Evolutionary conservation across 225 moss, liverwort and hornwort genomes (phyloP), one percentile per base, ranked within the genome.

Genomic region (Polytrichum formosum): DNA sequence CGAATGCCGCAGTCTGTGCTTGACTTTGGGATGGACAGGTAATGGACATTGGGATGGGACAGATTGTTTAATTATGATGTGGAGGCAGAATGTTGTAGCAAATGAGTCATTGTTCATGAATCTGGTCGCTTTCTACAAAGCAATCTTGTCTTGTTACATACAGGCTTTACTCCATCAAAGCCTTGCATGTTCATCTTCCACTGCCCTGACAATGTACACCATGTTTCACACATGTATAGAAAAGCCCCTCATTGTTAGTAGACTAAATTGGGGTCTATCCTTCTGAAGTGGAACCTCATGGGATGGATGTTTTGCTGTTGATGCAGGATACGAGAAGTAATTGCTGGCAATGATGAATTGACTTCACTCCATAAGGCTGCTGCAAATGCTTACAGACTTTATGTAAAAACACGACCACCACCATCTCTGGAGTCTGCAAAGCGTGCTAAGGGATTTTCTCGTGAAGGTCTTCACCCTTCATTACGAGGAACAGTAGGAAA

Each of bases 1-100:
- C 94, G 97, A 62, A 91, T 94, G 80, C 91, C 92, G 23, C 97
- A 97, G 69, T 72, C 89, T 26, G 88, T 90, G 60, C 80, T 97
- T 33, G 92, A 97, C 76, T 84, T 85, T 10, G 83, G 85, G 61
- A 90, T 92, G 91, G 97, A 97, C 65, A 91, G 87, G 55, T 71
- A 56, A 23, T 26, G 16, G 4, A 28, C 62, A 58, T 58, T 7
- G 58, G 46, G 46, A 46, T 46, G 46, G 13, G 46, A 46, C 46
- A 46, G 16, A 16, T 13, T 46, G 46, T 46, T 46, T 46, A 46
- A 13, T 46, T 2, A 46, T 61, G 26, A 61, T 61, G 61, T 21
- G 61, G 61, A 61, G 26, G 61, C 26, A 61, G 13, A 22, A 61
- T 46, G 13, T 46, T 46, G 13, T 46, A 46, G 10, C 16, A 46